A percentile compares a stretch with the other conserved stretches of the same genome.
phyloP scores from a whole-genome alignment of 2,329 filamentous ascomycete species.

The Emergomyces africanus region DNA sequence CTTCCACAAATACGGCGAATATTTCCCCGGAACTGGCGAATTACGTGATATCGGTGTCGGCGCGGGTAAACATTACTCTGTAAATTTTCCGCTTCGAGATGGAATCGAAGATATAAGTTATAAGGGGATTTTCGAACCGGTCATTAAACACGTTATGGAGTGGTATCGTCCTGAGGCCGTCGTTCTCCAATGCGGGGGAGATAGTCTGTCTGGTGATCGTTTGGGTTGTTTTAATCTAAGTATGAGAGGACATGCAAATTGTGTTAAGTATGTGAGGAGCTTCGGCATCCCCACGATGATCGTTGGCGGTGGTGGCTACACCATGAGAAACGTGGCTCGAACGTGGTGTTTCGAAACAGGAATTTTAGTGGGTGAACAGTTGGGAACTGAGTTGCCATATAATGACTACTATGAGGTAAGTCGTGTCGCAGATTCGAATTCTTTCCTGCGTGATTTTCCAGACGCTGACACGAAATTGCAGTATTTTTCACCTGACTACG shows the following conservation, averaged over 20 bases:
- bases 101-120: slow-evolving; percentile 57
- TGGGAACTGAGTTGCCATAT: slow-evolving; percentile 74
- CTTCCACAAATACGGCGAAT: slow-evolving; percentile 62
- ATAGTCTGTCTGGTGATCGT: slow-evolving; percentile 54
- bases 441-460: background rate
- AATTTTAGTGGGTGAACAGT: slow-evolving; percentile 67
- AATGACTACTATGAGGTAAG: slow-evolving; percentile 81
- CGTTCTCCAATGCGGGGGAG: slow-evolving; percentile 56
- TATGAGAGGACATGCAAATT: slow-evolving; percentile 59
- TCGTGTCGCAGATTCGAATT: background rate
- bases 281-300: slow-evolving; percentile 54
- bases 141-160: slow-evolving; percentile 56
- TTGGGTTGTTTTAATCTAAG: slow-evolving; percentile 58
- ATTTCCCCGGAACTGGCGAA: slow-evolving; percentile 58
- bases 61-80: slow-evolving; percentile 53
- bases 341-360: slow-evolving; percentile 61
- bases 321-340: slow-evolving; percentile 51
- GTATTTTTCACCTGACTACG: slow-evolving; percentile 59
- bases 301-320: slow-evolving; percentile 56
- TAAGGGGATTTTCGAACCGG: slow-evolving; percentile 55
- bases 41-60: slow-evolving; percentile 56
- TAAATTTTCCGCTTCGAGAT: slow-evolving; percentile 57
- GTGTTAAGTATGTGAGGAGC: slow-evolving; percentile 55
- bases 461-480: slow-evolving; percentile 22
- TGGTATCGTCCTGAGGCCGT: slow-evolving; percentile 55